A percentile compares a stretch with the other conserved stretches of the same genome.
These are phyloP conservation scores for Batkoa obscura DNA, from an alignment of 371 early-diverging fungal species.

Conservation along the genomic window DNA sequence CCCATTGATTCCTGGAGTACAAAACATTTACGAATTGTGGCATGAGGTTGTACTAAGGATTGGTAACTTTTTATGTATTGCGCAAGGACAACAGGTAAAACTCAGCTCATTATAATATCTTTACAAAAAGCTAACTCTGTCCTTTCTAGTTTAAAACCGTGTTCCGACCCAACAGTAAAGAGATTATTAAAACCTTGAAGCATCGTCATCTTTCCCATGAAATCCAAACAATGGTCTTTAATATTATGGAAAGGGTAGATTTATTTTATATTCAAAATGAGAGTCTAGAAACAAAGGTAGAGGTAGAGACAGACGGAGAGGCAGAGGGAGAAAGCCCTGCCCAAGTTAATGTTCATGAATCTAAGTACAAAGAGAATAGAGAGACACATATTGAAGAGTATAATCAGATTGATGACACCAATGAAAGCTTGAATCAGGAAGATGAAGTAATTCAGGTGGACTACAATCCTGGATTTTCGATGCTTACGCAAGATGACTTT, in stretches of 20 bases:
- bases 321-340: no score
- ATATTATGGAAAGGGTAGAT: neutral
- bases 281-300: neutral
- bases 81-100: neutral
- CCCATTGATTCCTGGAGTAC: neutral
- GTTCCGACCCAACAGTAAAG: slow-evolving; percentile 1
- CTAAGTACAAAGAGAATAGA: no score
- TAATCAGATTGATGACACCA: no score
- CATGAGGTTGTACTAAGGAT: slow-evolving; percentile 3
- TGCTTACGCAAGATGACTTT: no score
- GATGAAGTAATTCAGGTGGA: no score
- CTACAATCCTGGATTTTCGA: no score
- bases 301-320: neutral
- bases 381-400: no score
- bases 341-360: no score
- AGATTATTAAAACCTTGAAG: slow-evolving; percentile 3
- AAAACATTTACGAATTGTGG: slow-evolving; percentile 2
- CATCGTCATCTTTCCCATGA: slow-evolving; percentile 3
- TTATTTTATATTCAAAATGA: neutral
- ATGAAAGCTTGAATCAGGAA: no score
- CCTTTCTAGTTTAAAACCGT: slow-evolving; percentile 2
- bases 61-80: slow-evolving; percentile 6
- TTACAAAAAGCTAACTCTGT: neutral
- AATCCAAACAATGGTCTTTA: neutral
- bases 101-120: neutral